phyloP scores from a whole-genome alignment of 805 yeast species.

The Ogataea sp. region DNA sequence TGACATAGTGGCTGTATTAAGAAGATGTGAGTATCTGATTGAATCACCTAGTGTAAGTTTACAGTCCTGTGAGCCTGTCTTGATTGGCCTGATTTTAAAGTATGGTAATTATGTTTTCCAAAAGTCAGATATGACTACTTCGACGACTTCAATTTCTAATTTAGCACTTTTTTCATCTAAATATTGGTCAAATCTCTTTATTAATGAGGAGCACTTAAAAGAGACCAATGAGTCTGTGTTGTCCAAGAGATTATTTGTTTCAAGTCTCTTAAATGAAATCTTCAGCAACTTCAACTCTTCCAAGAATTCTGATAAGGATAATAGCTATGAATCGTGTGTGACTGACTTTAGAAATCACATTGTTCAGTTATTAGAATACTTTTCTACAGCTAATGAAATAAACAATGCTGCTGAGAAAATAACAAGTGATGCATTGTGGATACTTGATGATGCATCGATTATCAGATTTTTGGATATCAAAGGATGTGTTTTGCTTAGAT shows the following conservation, averaged over 20 bases:
- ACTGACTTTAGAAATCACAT: not conserved
- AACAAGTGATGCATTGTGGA: constrained; percentile 14
- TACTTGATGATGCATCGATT: constrained; percentile 6
- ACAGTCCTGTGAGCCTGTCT: constrained; percentile 14
- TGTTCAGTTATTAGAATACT: not conserved
- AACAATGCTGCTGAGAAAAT: constrained; percentile 1
- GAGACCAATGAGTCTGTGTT: not conserved
- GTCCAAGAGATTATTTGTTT: constrained; percentile 3
- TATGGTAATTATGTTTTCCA: constrained; percentile 34
- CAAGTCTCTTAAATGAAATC: constrained; percentile 20
- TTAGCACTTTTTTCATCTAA: constrained; percentile 12
- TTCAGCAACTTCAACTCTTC: constrained; percentile 5
- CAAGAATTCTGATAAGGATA: not conserved
- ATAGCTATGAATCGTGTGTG: not conserved
- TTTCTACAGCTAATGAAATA: not conserved
- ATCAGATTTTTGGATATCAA: not conserved
- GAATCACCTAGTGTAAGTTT: constrained; percentile 14
- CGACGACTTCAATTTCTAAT: constrained; percentile 2
- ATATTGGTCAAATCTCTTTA: constrained; percentile 17
- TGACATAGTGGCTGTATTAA: constrained; percentile 40
- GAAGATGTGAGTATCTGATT: constrained; percentile 28
- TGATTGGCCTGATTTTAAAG: constrained; percentile 33
- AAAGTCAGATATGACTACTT: constrained; percentile 1
- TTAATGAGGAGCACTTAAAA: constrained; percentile 4
- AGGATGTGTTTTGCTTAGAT: not conserved